These are phyloP conservation scores for Exsudoporus frostii DNA, from an alignment of 768 basidiomycete genomes.

Conservation along the genomic window DNA sequence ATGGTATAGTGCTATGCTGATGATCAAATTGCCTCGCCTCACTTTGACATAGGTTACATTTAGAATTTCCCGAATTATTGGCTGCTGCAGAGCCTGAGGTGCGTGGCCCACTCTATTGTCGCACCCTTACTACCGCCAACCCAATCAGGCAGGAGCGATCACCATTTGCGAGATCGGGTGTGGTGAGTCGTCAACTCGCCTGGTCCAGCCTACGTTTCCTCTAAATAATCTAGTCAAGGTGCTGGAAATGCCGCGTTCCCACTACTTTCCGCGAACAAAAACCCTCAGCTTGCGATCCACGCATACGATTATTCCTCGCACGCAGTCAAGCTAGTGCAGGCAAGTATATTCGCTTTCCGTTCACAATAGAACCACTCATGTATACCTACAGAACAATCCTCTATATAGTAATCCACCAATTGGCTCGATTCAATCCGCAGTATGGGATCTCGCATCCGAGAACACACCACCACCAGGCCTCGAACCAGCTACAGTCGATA, in stretches of 20 bases:
- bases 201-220: not conserved
- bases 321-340: slow-evolving; percentile 89
- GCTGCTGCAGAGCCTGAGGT: slow-evolving; percentile 67
- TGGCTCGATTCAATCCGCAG: slow-evolving; percentile 72
- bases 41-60: slow-evolving; percentile 59
- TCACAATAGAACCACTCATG: not conserved
- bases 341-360: slow-evolving; percentile 28
- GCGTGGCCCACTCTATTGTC: slow-evolving; percentile 12
- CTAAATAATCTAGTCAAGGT: slow-evolving; percentile 44
- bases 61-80: slow-evolving; percentile 92
- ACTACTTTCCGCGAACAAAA: slow-evolving; percentile 75
- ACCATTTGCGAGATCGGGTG: slow-evolving; percentile 89
- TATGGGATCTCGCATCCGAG: slow-evolving; percentile 86
- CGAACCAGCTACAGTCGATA: slow-evolving; percentile 70
- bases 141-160: slow-evolving; percentile 68
- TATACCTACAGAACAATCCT: slow-evolving; percentile 54
- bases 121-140: not conserved
- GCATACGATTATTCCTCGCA: slow-evolving; percentile 91
- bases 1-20: slow-evolving; percentile 47
- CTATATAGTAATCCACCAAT: slow-evolving; percentile 64
- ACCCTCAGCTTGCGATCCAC: slow-evolving; percentile 66
- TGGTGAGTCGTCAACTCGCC: slow-evolving; percentile 44
- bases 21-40: not conserved
- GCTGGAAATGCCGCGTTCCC: slow-evolving; percentile 97
- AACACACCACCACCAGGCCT: slow-evolving; percentile 60